A percentile compares a stretch with the other conserved stretches of the same genome.
Evolutionary conservation across 2,329 filamentous ascomycete genomes (phyloP).

Genomic region (Nothophoma quercina): DNA sequence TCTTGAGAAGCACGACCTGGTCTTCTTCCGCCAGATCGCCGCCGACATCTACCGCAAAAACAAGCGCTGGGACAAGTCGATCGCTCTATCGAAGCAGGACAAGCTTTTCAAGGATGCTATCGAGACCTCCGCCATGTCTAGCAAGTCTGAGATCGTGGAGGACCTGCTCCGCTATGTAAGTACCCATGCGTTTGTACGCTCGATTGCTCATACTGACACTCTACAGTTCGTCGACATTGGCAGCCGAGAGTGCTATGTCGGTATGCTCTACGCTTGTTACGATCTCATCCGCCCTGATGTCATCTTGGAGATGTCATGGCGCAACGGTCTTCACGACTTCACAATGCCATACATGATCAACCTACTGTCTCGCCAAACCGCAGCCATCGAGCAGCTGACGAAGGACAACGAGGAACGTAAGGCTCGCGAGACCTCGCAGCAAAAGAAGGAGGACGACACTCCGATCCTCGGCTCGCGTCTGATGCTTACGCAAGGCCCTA

Average conservation of each 20-base stretch:
- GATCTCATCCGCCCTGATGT: slow-evolving; percentile 93
- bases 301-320: slow-evolving; percentile 96
- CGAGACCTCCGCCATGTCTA: slow-evolving; percentile 92
- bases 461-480: slow-evolving; percentile 91
- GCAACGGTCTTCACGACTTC: slow-evolving; percentile 91
- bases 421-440: slow-evolving; percentile 71
- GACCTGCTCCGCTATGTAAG: slow-evolving; percentile 96
- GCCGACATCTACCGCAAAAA: slow-evolving; percentile 99
- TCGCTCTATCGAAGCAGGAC: slow-evolving; percentile 96
- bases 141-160: slow-evolving; percentile 91
- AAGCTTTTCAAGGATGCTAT: slow-evolving; percentile 99
- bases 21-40: slow-evolving; percentile 99
- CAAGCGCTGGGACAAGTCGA: slow-evolving; percentile 99
- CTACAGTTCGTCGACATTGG: slow-evolving; percentile 96
- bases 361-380: slow-evolving; percentile 88
- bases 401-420: slow-evolving; percentile 97
- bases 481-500: slow-evolving; percentile 93
- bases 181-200: slow-evolving; percentile 41
- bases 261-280: slow-evolving; percentile 98
- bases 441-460: slow-evolving; percentile 91
- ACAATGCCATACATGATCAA: slow-evolving; percentile 99
- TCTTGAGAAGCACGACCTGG: slow-evolving; percentile 94
- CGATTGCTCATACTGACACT: slow-evolving; percentile 41
- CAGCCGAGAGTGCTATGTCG: slow-evolving; percentile 99
- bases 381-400: slow-evolving; percentile 83